Conservation (phyloP, 148 eudicot genomes). For the Simmondsia chinensis region DNA sequence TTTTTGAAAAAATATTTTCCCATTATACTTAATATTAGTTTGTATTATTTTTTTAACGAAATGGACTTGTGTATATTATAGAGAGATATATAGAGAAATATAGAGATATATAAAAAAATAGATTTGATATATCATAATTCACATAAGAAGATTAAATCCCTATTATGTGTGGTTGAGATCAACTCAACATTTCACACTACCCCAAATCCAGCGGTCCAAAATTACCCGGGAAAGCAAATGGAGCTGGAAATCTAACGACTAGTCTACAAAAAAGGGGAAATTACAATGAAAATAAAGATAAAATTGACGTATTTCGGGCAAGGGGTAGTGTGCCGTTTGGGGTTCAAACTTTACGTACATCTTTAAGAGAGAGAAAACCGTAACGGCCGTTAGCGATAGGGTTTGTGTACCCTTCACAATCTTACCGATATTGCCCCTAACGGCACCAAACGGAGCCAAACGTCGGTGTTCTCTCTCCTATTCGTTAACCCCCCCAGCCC, state of each 20-base stretch:
- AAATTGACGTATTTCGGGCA: no score
- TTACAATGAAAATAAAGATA: no score
- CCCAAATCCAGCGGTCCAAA: conserved; percentile 32
- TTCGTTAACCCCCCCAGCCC: conserved; percentile 42
- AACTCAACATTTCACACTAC: no score
- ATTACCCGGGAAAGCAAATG: conserved; percentile 10
- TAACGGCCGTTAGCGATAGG: conserved; percentile 23
- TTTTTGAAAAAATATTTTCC: no score
- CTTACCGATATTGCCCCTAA: conserved; percentile 9
- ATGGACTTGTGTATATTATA: no score
- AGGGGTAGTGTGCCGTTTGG: conserved; percentile 59
- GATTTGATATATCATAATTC: no score
- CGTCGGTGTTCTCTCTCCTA: conserved; percentile 45
- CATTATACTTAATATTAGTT: no score
- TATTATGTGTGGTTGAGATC: no score
- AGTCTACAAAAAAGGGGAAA: conserved; percentile 9
- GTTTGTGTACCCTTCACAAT: not conserved
- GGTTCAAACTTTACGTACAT: conserved; percentile 41
- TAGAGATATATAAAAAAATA: no score
- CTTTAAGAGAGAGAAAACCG: conserved; percentile 13
- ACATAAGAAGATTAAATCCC: no score
- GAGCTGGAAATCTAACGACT: conserved; percentile 12
- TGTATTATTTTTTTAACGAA: no score
- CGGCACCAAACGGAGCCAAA: conserved; percentile 39
- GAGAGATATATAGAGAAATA: no score